Percentiles rank a stretch among this genome's conserved stretches.
Conservation (phyloP, 176 grass and related monocot genomes). For the Stipa capillata region DNA sequence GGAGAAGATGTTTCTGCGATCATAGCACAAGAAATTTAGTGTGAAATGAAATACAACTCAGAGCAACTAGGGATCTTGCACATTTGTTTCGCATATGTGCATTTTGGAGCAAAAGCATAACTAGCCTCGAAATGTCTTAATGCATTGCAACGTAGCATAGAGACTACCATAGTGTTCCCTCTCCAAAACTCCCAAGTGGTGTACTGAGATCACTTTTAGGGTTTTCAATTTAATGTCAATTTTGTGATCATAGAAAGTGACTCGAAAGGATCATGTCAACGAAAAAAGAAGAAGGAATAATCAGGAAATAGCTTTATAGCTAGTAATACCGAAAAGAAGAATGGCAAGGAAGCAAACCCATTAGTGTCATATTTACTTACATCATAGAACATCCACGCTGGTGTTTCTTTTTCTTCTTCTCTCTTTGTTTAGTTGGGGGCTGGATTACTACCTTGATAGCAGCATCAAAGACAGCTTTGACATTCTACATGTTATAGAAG, state of each 20-base stretch:
- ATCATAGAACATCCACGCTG: conserved; percentile 46
- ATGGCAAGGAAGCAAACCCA: not conserved
- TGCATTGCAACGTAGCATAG: not conserved
- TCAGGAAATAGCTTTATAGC: not conserved
- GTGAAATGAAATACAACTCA: not conserved
- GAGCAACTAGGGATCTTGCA: not conserved
- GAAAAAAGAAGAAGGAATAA: not conserved
- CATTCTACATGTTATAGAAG: conserved; percentile 59
- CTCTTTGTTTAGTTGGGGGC: conserved; percentile 72
- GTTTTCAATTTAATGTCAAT: not conserved
- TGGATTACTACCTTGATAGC: conserved; percentile 99
- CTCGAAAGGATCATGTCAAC: not conserved
- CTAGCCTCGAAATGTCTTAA: not conserved
- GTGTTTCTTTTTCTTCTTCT: conserved; percentile 97
- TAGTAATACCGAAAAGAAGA: conserved; percentile 3
- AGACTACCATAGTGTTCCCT: not conserved
- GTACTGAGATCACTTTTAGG: not conserved
- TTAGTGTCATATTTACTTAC: conserved; percentile 40
- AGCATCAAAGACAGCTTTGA: conserved; percentile 98
- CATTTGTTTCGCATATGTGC: not conserved
- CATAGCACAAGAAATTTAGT: not conserved
- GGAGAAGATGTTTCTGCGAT: conserved; percentile 45
- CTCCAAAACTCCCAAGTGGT: not conserved
- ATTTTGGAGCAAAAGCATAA: not conserved
- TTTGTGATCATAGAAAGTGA: not conserved